phyloP scores from a whole-genome alignment of 371 early-diverging fungal species.

The Basidiobolus meristosporus region DNA sequence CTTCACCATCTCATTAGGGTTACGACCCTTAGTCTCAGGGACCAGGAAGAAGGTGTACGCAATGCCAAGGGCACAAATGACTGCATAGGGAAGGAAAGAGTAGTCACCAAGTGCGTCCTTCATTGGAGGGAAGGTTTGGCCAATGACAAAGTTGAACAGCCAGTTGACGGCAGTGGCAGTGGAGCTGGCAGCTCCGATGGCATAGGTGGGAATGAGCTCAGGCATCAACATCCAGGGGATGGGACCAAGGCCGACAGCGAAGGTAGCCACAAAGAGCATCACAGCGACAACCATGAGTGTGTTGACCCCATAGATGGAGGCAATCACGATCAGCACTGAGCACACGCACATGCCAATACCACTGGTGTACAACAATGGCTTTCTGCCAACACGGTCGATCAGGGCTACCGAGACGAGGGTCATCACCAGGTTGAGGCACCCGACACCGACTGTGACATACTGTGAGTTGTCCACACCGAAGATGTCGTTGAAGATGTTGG shows the following conservation, averaged over 20 bases:
- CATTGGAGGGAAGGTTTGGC: slow-evolving; percentile 38
- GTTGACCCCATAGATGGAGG: slow-evolving; percentile 20
- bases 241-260: slow-evolving; percentile 66
- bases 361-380: slow-evolving; percentile 40
- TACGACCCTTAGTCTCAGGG: slow-evolving; percentile 24
- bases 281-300: slow-evolving; percentile 41
- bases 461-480: slow-evolving; percentile 22
- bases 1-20: too few species aligned
- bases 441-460: slow-evolving; percentile 29
- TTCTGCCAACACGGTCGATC: slow-evolving; percentile 58
- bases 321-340: slow-evolving; percentile 26
- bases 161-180: slow-evolving; percentile 43
- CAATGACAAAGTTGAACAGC: slow-evolving; percentile 41
- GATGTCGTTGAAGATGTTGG: slow-evolving; percentile 17
- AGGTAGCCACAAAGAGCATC: slow-evolving; percentile 58
- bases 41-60: slow-evolving; percentile 39
- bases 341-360: slow-evolving; percentile 28
- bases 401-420: slow-evolving; percentile 27
- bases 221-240: slow-evolving; percentile 51
- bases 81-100: slow-evolving; percentile 53
- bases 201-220: slow-evolving; percentile 46
- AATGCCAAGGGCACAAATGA: slow-evolving; percentile 22
- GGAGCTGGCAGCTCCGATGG: slow-evolving; percentile 35
- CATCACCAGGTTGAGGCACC: slow-evolving; percentile 26
- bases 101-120: slow-evolving; percentile 30